Conservation (phyloP, 768 basidiomycete genomes). For the Tylopilus subfusipes region DNA sequence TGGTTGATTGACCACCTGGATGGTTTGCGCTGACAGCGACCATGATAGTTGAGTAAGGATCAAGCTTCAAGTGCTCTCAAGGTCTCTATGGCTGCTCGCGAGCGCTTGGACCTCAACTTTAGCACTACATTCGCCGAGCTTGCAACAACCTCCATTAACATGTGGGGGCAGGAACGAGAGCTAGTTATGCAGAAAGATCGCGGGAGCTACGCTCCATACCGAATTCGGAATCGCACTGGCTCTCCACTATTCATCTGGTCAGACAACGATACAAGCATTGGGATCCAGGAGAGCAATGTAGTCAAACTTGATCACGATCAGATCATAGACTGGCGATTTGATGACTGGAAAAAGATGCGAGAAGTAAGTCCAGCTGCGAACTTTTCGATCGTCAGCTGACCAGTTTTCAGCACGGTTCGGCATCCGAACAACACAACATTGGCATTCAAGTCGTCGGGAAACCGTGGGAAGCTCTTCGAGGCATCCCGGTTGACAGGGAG, state of each 20-base stretch:
- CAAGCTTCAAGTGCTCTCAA: conserved; percentile 48
- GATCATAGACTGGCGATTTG: conserved; percentile 91
- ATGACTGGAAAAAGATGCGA: conserved; percentile 91
- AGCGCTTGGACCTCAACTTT: conserved; percentile 86
- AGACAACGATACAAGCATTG: conserved; percentile 57
- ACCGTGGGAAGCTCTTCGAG: conserved; percentile 83
- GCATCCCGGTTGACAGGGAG: conserved; percentile 90
- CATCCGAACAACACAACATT: conserved; percentile 76
- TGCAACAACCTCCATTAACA: conserved; percentile 64
- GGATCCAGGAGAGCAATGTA: conserved; percentile 45
- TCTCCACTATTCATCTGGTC: conserved; percentile 83
- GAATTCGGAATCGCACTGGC: conserved; percentile 88
- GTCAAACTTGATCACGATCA: conserved; percentile 70
- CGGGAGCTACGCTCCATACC: conserved; percentile 91
- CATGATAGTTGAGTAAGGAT: conserved; percentile 54
- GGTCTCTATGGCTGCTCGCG: conserved; percentile 65
- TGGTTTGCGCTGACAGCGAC: conserved; percentile 9
- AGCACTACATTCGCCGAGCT: conserved; percentile 89
- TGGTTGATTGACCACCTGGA: not conserved
- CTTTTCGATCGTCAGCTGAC: not conserved
- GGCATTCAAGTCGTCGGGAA: conserved; percentile 82
- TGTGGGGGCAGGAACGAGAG: conserved; percentile 74
- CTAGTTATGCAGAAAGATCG: conserved; percentile 70
- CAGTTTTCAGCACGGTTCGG: conserved; percentile 37
- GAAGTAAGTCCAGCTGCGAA: conserved; percentile 53